Percentiles rank a stretch among this genome's conserved stretches.
These are phyloP conservation scores for Rhodosporidiobolus odoratus DNA, from an alignment of 768 basidiomycete species.

Conservation along the genomic window DNA sequence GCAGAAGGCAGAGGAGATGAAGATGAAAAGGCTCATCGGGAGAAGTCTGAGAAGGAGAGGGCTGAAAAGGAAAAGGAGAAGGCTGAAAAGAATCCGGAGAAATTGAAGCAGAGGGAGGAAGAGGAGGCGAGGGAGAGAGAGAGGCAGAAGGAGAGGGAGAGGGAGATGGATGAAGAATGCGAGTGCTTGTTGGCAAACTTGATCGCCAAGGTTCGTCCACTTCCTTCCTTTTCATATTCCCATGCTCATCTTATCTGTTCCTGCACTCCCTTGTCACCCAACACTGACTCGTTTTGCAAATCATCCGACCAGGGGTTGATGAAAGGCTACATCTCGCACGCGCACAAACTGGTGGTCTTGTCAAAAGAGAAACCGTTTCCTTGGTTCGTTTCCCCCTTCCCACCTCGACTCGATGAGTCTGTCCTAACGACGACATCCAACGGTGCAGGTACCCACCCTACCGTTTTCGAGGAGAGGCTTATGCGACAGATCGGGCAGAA, in stretches of 20 bases:
- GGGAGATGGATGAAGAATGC: slow-evolving; percentile 80
- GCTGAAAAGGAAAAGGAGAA: no score
- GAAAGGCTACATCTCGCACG: slow-evolving; percentile 93
- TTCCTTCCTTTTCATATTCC: background rate
- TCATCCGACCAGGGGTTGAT: slow-evolving; percentile 59
- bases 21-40: no score
- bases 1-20: no score
- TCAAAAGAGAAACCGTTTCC: slow-evolving; percentile 56
- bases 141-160: slow-evolving; percentile 55
- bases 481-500: background rate
- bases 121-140: background rate
- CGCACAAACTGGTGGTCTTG: slow-evolving; percentile 89
- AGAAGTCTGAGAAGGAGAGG: no score
- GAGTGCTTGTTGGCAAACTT: slow-evolving; percentile 69
- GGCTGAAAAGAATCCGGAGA: no score
- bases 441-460: background rate
- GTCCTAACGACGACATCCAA: background rate
- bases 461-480: background rate
- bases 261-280: no score
- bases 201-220: slow-evolving; percentile 64
- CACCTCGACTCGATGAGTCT: background rate
- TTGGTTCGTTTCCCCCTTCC: slow-evolving; percentile 10
- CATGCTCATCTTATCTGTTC: background rate
- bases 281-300: no score
- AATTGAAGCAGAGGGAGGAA: background rate